These are phyloP conservation scores for Trametes cingulata DNA, from an alignment of 768 basidiomycete genomes.

Conservation along the genomic window DNA sequence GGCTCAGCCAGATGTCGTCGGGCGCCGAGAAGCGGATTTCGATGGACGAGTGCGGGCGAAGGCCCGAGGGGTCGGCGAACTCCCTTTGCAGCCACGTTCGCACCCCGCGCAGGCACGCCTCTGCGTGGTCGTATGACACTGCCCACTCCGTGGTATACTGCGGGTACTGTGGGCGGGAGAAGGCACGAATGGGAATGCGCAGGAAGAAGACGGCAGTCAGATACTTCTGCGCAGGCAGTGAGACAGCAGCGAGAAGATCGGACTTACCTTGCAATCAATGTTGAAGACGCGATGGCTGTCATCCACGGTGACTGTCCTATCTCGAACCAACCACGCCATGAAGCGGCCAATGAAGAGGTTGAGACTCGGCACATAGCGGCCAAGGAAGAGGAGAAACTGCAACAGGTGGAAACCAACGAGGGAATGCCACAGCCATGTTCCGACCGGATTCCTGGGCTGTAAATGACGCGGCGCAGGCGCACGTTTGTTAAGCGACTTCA, in stretches of 20 bases:
- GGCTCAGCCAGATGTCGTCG: conserved; percentile 95
- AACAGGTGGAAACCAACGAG: conserved; percentile 79
- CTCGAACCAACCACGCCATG: conserved; percentile 66
- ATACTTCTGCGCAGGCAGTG: neutral
- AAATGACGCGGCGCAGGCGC: neutral
- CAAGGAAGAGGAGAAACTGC: conserved; percentile 81
- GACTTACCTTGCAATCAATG: conserved; percentile 84
- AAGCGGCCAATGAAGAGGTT: conserved; percentile 66
- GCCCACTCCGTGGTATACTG: conserved; percentile 98
- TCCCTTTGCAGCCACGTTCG: conserved; percentile 72
- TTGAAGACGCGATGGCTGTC: conserved; percentile 87
- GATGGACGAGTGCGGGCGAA: conserved; percentile 89
- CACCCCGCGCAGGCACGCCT: conserved; percentile 69
- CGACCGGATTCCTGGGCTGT: conserved; percentile 55
- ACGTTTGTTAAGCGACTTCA: neutral
- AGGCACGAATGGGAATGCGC: neutral
- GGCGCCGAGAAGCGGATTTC: conserved; percentile 87
- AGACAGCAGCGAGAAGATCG: neutral
- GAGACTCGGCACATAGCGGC: conserved; percentile 60
- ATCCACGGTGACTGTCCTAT: conserved; percentile 62
- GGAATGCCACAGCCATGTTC: conserved; percentile 67
- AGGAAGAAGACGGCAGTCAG: neutral
- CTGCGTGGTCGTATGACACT: conserved; percentile 70
- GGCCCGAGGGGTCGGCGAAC: conserved; percentile 62
- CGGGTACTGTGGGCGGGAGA: conserved; percentile 58